These are phyloP conservation scores for Chlorociboria aeruginascens DNA, from an alignment of 495 filamentous ascomycete species.

Conservation along the genomic window DNA sequence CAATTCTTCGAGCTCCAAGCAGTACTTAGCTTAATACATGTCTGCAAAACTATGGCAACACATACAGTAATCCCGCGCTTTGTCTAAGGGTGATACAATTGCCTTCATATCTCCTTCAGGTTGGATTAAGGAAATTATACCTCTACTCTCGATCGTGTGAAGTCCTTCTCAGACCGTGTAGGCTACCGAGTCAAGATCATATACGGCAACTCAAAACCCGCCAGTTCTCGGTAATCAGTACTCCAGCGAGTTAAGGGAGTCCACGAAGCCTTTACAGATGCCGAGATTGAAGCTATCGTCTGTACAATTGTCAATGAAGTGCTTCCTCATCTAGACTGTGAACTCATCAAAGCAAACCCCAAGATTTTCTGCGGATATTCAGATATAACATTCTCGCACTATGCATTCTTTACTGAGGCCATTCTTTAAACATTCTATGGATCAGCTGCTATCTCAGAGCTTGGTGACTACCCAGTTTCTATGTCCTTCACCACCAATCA, in stretches of 20 bases:
- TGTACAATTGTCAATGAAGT: slow-evolving; percentile 24
- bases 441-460: slow-evolving; percentile 20
- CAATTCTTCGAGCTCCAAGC: too few relatives aligned
- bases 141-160: not conserved
- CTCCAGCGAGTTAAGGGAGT: slow-evolving; percentile 8
- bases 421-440: slow-evolving; percentile 29
- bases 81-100: too few relatives aligned
- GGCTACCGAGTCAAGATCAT: not conserved
- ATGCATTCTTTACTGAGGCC: slow-evolving; percentile 20
- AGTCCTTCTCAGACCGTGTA: not conserved
- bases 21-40: too few relatives aligned
- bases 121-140: not conserved
- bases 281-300: slow-evolving; percentile 20
- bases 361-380: slow-evolving; percentile 27
- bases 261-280: slow-evolving; percentile 18
- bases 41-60: too few relatives aligned
- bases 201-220: not conserved
- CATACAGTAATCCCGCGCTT: too few relatives aligned
- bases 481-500: slow-evolving; percentile 4
- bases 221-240: not conserved
- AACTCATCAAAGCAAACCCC: slow-evolving; percentile 18
- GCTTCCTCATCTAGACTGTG: slow-evolving; percentile 21
- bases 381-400: slow-evolving; percentile 26
- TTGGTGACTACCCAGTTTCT: slow-evolving; percentile 13
- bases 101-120: too few relatives aligned